These are phyloP conservation scores for Candida tropicalis DNA, from an alignment of 1,139 yeast species.

Conservation along the genomic window DNA sequence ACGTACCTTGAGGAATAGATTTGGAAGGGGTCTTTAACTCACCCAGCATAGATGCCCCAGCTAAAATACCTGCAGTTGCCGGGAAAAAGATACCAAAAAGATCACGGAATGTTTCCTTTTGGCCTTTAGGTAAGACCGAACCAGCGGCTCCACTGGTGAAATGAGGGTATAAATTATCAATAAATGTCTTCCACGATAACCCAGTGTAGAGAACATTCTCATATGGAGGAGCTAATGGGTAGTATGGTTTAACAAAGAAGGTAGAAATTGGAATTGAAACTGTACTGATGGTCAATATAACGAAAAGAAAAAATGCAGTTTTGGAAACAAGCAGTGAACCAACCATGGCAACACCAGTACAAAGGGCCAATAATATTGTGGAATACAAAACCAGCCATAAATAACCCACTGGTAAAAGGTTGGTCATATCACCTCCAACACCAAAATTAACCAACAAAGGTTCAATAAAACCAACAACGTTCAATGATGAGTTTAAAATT, in stretches of 20 bases:
- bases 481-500: constrained; percentile 71
- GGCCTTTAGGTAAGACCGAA: constrained; percentile 58
- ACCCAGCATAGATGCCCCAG: constrained; percentile 99
- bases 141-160: constrained; percentile 95
- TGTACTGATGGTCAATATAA: constrained; percentile 70
- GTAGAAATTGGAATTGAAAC: constrained; percentile 82
- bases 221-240: constrained; percentile 48
- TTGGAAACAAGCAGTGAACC: constrained; percentile 84
- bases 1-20: constrained; percentile 88
- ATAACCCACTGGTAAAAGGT: constrained; percentile 54
- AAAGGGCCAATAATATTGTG: constrained; percentile 63
- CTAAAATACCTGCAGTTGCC: constrained; percentile 96
- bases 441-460: constrained; percentile 74
- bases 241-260: constrained; percentile 58
- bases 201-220: constrained; percentile 68
- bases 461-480: constrained; percentile 79
- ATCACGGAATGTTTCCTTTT: constrained; percentile 72
- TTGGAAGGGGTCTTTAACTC: constrained; percentile 82
- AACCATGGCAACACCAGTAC: constrained; percentile 77
- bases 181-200: constrained; percentile 63
- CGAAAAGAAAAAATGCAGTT: constrained; percentile 77
- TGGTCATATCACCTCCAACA: constrained; percentile 56
- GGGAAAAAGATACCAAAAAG: constrained; percentile 96
- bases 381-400: constrained; percentile 65
- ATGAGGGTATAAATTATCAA: constrained; percentile 68